Evolutionary conservation across 371 early-diverging fungal genomes (phyloP).

Genomic region (Mortierella sp.): DNA sequence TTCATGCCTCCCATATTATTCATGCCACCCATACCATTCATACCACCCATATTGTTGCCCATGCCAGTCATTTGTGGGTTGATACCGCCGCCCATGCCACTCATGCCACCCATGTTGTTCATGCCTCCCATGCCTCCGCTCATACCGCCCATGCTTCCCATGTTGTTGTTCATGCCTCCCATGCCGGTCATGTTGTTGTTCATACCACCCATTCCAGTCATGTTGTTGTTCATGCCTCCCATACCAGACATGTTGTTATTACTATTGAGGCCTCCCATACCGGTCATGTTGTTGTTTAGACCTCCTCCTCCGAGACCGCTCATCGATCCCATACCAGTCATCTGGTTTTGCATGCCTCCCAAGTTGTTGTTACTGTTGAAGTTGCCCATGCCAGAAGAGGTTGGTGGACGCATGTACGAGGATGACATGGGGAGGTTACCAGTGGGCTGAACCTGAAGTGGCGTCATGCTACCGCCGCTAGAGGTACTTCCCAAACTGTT

Average conservation of each 20-base stretch:
- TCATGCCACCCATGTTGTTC: conserved; percentile 22
- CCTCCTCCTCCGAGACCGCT: conserved; percentile 17
- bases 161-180: conserved; percentile 23
- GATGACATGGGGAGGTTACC: conserved; percentile 55
- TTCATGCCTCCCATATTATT: conserved; percentile 21
- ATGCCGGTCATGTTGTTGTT: conserved; percentile 15
- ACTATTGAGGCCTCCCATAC: conserved; percentile 20
- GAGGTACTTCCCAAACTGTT: conserved; percentile 3
- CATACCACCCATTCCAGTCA: conserved; percentile 29
- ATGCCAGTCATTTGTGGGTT: conserved; percentile 29
- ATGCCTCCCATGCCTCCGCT: conserved; percentile 6
- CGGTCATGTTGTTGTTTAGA: conserved; percentile 18
- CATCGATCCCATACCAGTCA: conserved; percentile 35
- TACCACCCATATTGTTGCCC: background rate
- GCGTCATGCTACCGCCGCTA: conserved; percentile 24
- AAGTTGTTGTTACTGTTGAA: conserved; percentile 18
- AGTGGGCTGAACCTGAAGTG: conserved; percentile 44
- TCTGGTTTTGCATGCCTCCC: conserved; percentile 38
- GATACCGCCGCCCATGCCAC: conserved; percentile 2
- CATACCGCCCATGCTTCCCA: conserved; percentile 17
- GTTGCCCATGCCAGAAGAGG: conserved; percentile 28
- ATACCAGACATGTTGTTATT: conserved; percentile 18
- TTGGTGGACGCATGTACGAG: conserved; percentile 54
- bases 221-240: conserved; percentile 13
- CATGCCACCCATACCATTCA: conserved; percentile 29